Evolutionary conservation across 2,329 filamentous ascomycete genomes (phyloP).

Genomic region (Ophiosphaerella korrae): DNA sequence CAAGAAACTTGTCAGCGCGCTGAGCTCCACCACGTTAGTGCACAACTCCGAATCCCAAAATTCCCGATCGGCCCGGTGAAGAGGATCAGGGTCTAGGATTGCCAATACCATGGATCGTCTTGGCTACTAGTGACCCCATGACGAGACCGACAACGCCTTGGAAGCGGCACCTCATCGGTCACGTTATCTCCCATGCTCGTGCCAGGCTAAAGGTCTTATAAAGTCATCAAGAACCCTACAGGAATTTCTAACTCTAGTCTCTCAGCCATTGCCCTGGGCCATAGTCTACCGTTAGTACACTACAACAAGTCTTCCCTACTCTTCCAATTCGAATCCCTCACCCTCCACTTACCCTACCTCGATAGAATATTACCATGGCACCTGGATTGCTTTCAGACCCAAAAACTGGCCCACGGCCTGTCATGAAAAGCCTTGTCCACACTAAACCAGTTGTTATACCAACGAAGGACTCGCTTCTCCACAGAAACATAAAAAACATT

Average conservation of each 20-base stretch:
- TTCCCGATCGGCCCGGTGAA: neutral
- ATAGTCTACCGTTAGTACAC: too few relatives aligned
- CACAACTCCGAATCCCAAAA: neutral
- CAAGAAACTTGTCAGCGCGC: neutral
- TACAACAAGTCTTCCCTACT: too few relatives aligned
- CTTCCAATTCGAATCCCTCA: too few relatives aligned
- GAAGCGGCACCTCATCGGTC: neutral
- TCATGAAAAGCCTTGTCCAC: too few relatives aligned
- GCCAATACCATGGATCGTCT: neutral
- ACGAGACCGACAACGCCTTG: neutral
- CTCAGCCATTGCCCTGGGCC: neutral
- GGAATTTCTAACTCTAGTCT: neutral
- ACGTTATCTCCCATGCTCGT: slow-evolving; percentile 4
- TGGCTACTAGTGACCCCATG: neutral
- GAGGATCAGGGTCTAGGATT: neutral
- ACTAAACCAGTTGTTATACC: too few relatives aligned
- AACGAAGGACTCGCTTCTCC: too few relatives aligned
- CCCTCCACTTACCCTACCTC: too few relatives aligned
- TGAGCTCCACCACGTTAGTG: neutral
- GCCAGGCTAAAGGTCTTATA: slow-evolving; percentile 15
- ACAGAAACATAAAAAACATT: neutral
- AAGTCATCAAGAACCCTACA: slow-evolving; percentile 4
- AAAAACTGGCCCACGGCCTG: neutral
- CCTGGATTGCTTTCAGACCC: neutral
- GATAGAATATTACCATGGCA: slow-evolving; percentile 1